These are phyloP conservation scores for Aspergillus pseudotamarii DNA, from an alignment of 2,329 filamentous ascomycete species.

Conservation along the genomic window DNA sequence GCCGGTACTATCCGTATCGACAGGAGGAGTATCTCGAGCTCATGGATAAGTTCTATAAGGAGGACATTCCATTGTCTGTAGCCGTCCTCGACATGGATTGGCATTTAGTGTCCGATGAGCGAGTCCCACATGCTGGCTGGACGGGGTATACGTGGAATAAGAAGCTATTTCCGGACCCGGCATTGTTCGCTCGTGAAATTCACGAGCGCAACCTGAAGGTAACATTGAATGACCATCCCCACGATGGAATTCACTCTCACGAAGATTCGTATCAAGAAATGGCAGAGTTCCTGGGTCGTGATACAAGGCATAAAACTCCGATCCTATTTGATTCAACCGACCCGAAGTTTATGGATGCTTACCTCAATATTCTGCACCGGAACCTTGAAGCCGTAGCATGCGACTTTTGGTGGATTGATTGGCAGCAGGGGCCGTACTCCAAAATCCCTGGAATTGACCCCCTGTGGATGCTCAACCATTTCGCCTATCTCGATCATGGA, in stretches of 20 bases:
- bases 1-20: slow-evolving; percentile 62
- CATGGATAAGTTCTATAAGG: slow-evolving; percentile 57
- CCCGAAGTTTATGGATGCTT: slow-evolving; percentile 59
- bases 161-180: slow-evolving; percentile 60
- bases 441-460: slow-evolving; percentile 62
- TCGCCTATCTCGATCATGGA: slow-evolving; percentile 60
- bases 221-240: slow-evolving; percentile 65
- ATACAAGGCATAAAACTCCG: slow-evolving; percentile 53
- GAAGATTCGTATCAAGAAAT: slow-evolving; percentile 61
- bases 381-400: slow-evolving; percentile 58
- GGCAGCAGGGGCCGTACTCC: slow-evolving; percentile 64
- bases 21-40: slow-evolving; percentile 59
- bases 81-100: slow-evolving; percentile 69
- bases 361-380: slow-evolving; percentile 60
- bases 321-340: slow-evolving; percentile 61
- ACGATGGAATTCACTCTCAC: slow-evolving; percentile 58
- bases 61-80: slow-evolving; percentile 60
- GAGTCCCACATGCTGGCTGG: slow-evolving; percentile 56
- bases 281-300: slow-evolving; percentile 55
- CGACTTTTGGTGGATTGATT: slow-evolving; percentile 71
- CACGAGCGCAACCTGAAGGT: slow-evolving; percentile 57
- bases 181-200: slow-evolving; percentile 54
- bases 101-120: slow-evolving; percentile 58
- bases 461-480: slow-evolving; percentile 67
- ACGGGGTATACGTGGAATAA: slow-evolving; percentile 67